Evolutionary conservation across 306 rosid species (phyloP).

Genomic region (Castanea sativa): DNA sequence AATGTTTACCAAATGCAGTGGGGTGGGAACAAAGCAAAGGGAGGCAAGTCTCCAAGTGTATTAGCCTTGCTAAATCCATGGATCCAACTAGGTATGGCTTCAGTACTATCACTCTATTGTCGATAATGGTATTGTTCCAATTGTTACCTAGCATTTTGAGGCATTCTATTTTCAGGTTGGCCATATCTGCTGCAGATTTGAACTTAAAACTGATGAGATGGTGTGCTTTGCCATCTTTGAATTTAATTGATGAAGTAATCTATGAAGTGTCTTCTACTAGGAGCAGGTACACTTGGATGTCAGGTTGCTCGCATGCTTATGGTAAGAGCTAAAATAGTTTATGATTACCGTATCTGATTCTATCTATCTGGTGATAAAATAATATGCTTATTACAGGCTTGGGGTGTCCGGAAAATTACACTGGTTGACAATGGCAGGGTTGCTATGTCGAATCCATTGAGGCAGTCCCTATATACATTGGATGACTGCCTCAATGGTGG

Average conservation of each 20-base stretch:
- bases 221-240: constrained; percentile 91
- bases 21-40: constrained; percentile 95
- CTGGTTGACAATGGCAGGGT: constrained; percentile 88
- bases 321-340: constrained; percentile 54
- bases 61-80: constrained; percentile 91
- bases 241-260: constrained; percentile 81
- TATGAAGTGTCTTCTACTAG: constrained; percentile 89
- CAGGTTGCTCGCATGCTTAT: constrained; percentile 98
- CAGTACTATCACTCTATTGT: constrained; percentile 6
- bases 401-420: constrained; percentile 93
- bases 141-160: constrained; percentile 13
- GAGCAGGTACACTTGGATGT: constrained; percentile 99
- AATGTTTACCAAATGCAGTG: constrained; percentile 54
- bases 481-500: constrained; percentile 96
- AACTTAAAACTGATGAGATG: constrained; percentile 97
- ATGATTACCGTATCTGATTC: constrained; percentile 6
- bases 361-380: constrained; percentile 13
- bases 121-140: background rate
- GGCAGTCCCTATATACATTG: constrained; percentile 94
- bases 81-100: constrained; percentile 77
- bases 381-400: constrained; percentile 59
- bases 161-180: constrained; percentile 61
- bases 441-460: constrained; percentile 96
- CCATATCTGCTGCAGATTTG: constrained; percentile 96
- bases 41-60: constrained; percentile 58